Base-by-base conservation (phyloP, 1,139 yeast species). In the Meyerozyma carpophila region DNA sequence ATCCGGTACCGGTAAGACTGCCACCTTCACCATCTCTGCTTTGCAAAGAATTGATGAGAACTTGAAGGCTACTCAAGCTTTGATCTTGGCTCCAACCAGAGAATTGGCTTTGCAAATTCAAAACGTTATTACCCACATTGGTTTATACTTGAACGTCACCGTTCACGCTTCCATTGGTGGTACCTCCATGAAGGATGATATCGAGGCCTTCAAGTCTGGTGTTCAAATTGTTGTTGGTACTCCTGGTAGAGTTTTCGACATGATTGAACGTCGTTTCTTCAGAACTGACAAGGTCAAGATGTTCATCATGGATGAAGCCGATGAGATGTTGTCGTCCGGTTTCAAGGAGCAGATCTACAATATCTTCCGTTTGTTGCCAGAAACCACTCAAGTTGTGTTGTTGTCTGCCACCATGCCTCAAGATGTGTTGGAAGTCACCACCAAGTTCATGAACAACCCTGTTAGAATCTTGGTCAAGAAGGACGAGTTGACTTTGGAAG, bases 1-100 rank as follows among this genome's bases (percentile, higher is more conserved):
- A 80, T 91, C 98, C 45, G 98, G 98, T 84, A 93, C 98, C 55
- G 98, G 98, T 84, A 93, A 93, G 79, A 93, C 98, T 52, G 98
- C 98, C 64, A 93, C 98, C 56, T 93, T 93, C 83, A 85, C 98
- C 68, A 91, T 93, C 62, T 86, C 96, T 61, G 93, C 95, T 61
- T 81, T 93, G 70, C 96, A 91, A 79, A 87, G 90, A 80, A 84
- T 90, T 59, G 95, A 89, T 68, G 82, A 75, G 63, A 76, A 66
- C 64, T 78, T 79, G 65, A 82, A 83, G 73, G 70, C 84, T 64
- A 89, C 94, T 60, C 95, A 87, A 77, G 97, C 97, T 60, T 81
- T 93, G 70, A 90, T 93, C 63, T 81, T 93, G 67, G 95, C 97
- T 51, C 98, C 98, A 67, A 93, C 98, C 69, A 89, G 98, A 79